Evolutionary conservation across 768 basidiomycete species (phyloP), one percentile per base, ranked within the genome.

Genomic region (Filobasidium floriforme): DNA sequence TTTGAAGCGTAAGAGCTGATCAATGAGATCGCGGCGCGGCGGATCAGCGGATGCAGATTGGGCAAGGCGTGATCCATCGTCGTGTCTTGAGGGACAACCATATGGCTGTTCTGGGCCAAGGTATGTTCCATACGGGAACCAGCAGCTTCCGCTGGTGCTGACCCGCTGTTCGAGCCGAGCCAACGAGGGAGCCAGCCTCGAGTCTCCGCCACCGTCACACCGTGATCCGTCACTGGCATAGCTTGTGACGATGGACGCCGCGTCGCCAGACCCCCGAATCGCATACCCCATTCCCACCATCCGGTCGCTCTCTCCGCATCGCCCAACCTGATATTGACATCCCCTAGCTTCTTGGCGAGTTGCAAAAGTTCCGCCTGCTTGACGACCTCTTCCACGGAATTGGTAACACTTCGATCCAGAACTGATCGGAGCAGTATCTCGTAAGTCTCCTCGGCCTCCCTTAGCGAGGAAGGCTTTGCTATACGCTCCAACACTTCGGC

Each of bases 401-500:
- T n/a, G 26, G 54, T 41, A 2, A 41, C 40, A 26, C 32, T 43
- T 18, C 28, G 40, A 26, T 37, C 59, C 24, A 65, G 14, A 19
- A 68, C 41, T 6, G 29, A 41, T 14, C 60, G 61, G 7, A 77
- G 67, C 15, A 78, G 70, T 19, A 67, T 66, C 66, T 76, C 70
- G 65, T 78, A 78, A 1, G 74, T 59, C 19, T 76, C 73, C 60
- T 73, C 73, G 0, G 75, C 73, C 49, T 73, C 70, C 12, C 62
- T 7, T 0, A 75, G 59, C 1, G 71, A 63, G 12, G 72, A 66
- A 4, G 62, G 55, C 6, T 74, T 73, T 6, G 68, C 68, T 24
- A 78, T 73, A 22, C 77, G 59, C 63, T 78, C 77, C 43, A 75
- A 52, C 18, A 75, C 69, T 12, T 74, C 75, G 7, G 77, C 77